Conservation (phyloP, 768 basidiomycete species). For the Rhodotorula taiwanensis region DNA sequence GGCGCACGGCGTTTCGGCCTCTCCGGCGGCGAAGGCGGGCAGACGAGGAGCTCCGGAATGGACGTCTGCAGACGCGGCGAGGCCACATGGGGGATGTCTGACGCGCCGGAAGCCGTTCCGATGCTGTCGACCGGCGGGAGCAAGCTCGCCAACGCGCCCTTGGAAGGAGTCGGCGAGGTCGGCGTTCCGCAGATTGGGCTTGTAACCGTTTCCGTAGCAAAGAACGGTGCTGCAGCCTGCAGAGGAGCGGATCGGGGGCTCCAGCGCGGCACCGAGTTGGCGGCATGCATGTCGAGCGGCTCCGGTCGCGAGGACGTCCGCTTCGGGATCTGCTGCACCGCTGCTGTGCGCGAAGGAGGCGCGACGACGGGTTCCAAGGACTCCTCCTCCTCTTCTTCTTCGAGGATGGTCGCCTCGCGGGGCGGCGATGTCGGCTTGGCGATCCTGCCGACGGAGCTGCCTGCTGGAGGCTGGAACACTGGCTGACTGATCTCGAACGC, state of each 20-base stretch:
- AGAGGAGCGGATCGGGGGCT: constrained; percentile 9
- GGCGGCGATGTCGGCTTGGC: neutral
- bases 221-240: neutral
- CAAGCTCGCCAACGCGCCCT: too few relatives aligned
- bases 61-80: constrained; percentile 11
- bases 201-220: too few relatives aligned
- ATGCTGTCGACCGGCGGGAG: too few relatives aligned
- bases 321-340: too few relatives aligned
- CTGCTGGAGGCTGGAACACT: too few relatives aligned
- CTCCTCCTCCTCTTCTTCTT: too few relatives aligned
- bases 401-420: too few relatives aligned
- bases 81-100: neutral
- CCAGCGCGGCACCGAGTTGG: constrained; percentile 13
- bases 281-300: constrained; percentile 27
- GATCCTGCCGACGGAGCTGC: too few relatives aligned
- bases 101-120: neutral
- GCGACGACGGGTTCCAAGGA: neutral
- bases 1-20: neutral
- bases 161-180: too few relatives aligned
- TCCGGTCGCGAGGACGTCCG: constrained; percentile 27
- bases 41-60: constrained; percentile 34
- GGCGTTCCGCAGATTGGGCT: too few relatives aligned
- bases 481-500: constrained; percentile 1
- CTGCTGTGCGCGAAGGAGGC: too few relatives aligned
- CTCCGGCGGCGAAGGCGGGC: constrained; percentile 27